Evolutionary conservation across 495 filamentous ascomycete species (phyloP).

Genomic region (Melanomma pulvis-pyrius): DNA sequence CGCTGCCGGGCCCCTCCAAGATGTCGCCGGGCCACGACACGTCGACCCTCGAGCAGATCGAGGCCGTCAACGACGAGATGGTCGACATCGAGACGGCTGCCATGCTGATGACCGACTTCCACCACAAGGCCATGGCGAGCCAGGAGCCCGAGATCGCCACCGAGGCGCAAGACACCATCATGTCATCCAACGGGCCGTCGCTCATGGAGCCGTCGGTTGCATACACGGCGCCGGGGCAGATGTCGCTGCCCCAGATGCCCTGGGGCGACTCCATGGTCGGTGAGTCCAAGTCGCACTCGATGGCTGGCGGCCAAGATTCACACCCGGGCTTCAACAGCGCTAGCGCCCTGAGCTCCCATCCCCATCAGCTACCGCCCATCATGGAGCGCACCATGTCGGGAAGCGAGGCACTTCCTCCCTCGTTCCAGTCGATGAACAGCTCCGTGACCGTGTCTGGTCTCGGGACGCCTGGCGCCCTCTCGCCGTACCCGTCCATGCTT

Average conservation of each 20-base stretch:
- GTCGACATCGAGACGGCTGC: conserved; percentile 97
- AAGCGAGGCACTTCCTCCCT: conserved; percentile 61
- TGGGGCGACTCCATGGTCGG: conserved; percentile 80
- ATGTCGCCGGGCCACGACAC: conserved; percentile 82
- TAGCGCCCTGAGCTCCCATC: conserved; percentile 57
- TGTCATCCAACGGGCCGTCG: conserved; percentile 63
- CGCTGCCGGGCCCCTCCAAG: conserved; percentile 72
- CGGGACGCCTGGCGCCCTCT: conserved; percentile 78
- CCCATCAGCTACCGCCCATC: conserved; percentile 65
- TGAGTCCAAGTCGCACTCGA: conserved; percentile 66
- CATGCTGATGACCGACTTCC: conserved; percentile 98
- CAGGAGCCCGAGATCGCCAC: conserved; percentile 65
- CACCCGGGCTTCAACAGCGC: conserved; percentile 59
- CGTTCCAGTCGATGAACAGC: conserved; percentile 68
- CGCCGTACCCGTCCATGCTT: conserved; percentile 74
- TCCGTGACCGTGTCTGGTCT: conserved; percentile 70
- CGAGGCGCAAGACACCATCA: conserved; percentile 69
- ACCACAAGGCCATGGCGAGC: conserved; percentile 88
- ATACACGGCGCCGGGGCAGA: conserved; percentile 71
- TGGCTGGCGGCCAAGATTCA: conserved; percentile 69
- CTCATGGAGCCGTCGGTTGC: conserved; percentile 45
- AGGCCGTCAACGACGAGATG: conserved; percentile 90
- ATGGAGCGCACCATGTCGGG: conserved; percentile 65
- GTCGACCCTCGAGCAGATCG: conserved; percentile 89
- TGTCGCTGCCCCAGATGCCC: conserved; percentile 82